Evolutionary conservation across 2,329 filamentous ascomycete species (phyloP).

Genomic region (Nothophoma quercina): DNA sequence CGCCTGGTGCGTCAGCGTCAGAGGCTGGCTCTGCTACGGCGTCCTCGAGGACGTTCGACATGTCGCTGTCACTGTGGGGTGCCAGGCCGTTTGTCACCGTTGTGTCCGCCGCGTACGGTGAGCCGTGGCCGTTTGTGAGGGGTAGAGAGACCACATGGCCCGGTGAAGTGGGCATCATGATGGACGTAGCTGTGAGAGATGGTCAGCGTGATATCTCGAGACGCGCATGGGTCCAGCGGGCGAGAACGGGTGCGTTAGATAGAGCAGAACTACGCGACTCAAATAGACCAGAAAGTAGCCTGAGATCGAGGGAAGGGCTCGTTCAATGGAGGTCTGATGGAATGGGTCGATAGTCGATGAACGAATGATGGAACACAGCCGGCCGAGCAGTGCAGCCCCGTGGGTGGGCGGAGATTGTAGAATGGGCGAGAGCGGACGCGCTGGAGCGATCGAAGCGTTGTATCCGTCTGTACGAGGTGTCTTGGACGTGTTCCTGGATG

Average conservation of each 20-base stretch:
- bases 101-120: constrained; percentile 61
- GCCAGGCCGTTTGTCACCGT: constrained; percentile 55
- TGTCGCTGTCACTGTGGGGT: constrained; percentile 74
- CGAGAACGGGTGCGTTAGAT: constrained; percentile 46
- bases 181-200: constrained; percentile 64
- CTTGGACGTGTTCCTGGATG: constrained; percentile 37
- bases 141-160: constrained; percentile 68
- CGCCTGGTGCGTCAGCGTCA: constrained; percentile 51
- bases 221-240: constrained; percentile 39
- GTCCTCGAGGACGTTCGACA: constrained; percentile 73
- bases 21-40: constrained; percentile 52
- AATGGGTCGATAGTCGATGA: constrained; percentile 46
- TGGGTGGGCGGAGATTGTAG: constrained; percentile 24
- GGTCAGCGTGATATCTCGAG: constrained; percentile 52
- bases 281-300: constrained; percentile 46
- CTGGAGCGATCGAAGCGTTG: constrained; percentile 24
- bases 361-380: constrained; percentile 36
- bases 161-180: constrained; percentile 69
- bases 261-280: constrained; percentile 54
- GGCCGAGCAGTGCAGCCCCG: constrained; percentile 33
- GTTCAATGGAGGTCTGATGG: constrained; percentile 51
- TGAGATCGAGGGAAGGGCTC: constrained; percentile 31
- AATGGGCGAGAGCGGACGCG: constrained; percentile 21
- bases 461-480: constrained; percentile 20
- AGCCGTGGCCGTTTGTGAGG: constrained; percentile 72